Base-by-base conservation (phyloP, 108 stramenopile genomes). In the Skeletonema costatum region DNA sequence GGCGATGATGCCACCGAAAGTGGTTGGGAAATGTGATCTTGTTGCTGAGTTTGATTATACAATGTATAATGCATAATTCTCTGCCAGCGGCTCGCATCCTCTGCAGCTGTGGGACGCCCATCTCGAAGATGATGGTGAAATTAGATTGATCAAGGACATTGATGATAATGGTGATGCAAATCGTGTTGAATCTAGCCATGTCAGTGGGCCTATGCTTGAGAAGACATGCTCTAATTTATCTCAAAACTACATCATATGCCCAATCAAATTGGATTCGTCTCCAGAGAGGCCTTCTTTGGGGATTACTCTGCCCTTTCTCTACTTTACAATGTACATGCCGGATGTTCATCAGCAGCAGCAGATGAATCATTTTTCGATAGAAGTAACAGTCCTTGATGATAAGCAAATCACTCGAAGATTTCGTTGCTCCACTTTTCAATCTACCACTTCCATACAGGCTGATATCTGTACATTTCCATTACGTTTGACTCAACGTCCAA, bases 341-440 rank as follows among this genome's bases (percentile, higher is more conserved):
- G 31, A 16, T 16, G n/a, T n/a, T n/a, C n/a, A n/a, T n/a, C n/a
- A 46, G 16, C 44, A 46, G 16, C 44, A 25, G 29, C 53, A 53
- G 9, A 53, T 29, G 2, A 25, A 19, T 53, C 53, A 19, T 44
- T 66, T 75, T 66, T 75, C 74, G 0, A 25, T 75, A 8, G 74
- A 75, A 56, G 74, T 75, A 35, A 60, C 65, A 30, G 56, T 75
- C 39, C 39, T 75, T 33, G 74, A 75, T 17, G 65, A 75, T 67
- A 66, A 25, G 32, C 65, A 59, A 41, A 66, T 38, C 38, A 75
- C 48, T 35, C 35, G 73, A 65, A 32, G 73, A 58, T 66, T 74
- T 36, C 73, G 73, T 2, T 63, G 63, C 5, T 74, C 63, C 1
- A 74, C 73, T 17, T 74, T 64, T 58, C 73, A 74, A 74, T 74